Base-by-base conservation (phyloP, 2,329 filamentous ascomycete species). In the Diaporthe destruens region DNA sequence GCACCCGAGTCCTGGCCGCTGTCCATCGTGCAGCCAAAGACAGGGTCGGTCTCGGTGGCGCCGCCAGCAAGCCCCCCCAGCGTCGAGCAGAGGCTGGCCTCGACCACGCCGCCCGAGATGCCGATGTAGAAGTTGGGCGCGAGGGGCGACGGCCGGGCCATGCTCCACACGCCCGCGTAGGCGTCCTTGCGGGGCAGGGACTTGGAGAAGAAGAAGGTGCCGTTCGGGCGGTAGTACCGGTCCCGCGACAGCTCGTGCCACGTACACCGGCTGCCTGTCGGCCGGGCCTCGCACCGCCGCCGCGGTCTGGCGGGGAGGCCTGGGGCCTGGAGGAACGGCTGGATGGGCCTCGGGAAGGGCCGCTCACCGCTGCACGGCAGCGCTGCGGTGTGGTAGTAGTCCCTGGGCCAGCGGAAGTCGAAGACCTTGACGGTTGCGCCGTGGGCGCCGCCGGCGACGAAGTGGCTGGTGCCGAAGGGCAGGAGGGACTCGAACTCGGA, bases 81-180 rank as follows among this genome's bases (percentile, higher is more conserved):
- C 1, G 71, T 72, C 3, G 75, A 76, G 51, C 79, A 77, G 20
- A 85, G 76, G 25, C 72, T 79, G 16, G 85, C 81, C 75, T 89
- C 86, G 8, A 85, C 79, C 2, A 89, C 79, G 7, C 82, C 82
- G 12, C 85, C 86, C 6, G 84, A 82, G 14, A 88, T 79, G 3
- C 87, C 87, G 16, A 85, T 82, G 77, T 87, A 89, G 55, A 89
- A 82, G 9, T 82, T 84, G 4, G 84, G 82, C 0, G 86, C 85
- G 6, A 83, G 61, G 69, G 87, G 85, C 0, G 85, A 85, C 0
- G 84, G 79, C 61, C 86, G 85, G 12, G 85, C 83, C 1, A 89
- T 80, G 11, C 85, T 85, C 79, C 86, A 86, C 29, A 88, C 79
- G 11, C 82, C 69, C 75, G 77, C 71, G 49, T 56, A 42, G 47